These are phyloP conservation scores for Polygonum aviculare DNA, from an alignment of 148 eudicot genomes.

Conservation along the genomic window DNA sequence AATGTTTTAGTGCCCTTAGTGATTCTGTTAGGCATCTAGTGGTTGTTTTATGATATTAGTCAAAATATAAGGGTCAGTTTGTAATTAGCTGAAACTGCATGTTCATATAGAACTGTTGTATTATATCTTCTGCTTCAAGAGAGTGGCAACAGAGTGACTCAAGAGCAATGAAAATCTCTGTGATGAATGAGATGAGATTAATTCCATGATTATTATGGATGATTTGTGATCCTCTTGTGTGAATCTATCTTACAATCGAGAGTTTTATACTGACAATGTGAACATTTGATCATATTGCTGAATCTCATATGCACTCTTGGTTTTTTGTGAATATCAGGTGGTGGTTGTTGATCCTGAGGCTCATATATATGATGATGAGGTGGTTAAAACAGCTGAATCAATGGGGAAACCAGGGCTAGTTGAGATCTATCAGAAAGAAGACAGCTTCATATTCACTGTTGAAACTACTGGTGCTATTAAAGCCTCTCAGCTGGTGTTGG, in stretches of 20 bases:
- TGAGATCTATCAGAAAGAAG: constrained; percentile 71
- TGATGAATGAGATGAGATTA: too few relatives aligned
- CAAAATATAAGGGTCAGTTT: too few relatives aligned
- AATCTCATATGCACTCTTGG: neutral
- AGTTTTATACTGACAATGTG: neutral
- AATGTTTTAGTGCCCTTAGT: neutral
- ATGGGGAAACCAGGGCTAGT: constrained; percentile 85
- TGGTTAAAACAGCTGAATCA: constrained; percentile 76
- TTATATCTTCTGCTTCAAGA: too few relatives aligned
- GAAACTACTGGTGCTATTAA: constrained; percentile 91
- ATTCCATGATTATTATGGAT: too few relatives aligned
- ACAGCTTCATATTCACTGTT: constrained; percentile 83
- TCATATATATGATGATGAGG: constrained; percentile 84
- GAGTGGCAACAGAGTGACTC: too few relatives aligned
- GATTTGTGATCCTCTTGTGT: too few relatives aligned
- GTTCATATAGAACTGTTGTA: too few relatives aligned
- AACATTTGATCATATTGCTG: neutral
- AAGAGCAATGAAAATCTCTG: too few relatives aligned
- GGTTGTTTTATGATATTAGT: neutral
- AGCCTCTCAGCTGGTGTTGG: constrained; percentile 72
- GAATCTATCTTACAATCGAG: too few relatives aligned
- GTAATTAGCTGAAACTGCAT: too few relatives aligned
- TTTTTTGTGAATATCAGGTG: constrained; percentile 34
- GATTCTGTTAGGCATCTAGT: neutral
- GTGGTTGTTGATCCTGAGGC: constrained; percentile 73